phyloP scores from a whole-genome alignment of 495 filamentous ascomycete species.

The Tuber umbilicatum region DNA sequence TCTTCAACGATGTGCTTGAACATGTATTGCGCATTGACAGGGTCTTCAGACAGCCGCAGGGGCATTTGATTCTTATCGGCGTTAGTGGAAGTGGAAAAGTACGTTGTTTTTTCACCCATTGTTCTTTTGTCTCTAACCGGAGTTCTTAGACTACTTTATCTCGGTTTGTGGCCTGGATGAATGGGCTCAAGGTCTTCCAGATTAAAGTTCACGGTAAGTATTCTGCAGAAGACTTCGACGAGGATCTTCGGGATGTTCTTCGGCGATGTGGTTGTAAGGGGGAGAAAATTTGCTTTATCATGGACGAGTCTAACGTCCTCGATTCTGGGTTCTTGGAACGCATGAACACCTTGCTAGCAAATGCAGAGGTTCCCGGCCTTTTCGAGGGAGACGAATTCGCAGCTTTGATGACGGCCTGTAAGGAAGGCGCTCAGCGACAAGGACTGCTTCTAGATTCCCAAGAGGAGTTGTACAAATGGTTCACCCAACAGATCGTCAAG shows the following conservation, averaged over 20 bases:
- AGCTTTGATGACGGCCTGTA: slow-evolving; percentile 95
- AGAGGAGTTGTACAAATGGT: slow-evolving; percentile 99
- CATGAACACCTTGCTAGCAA: slow-evolving; percentile 97
- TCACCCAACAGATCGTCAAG: slow-evolving; percentile 97
- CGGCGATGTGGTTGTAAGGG: slow-evolving; percentile 93
- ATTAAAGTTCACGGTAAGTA: slow-evolving; percentile 99
- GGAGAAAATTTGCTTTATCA: slow-evolving; percentile 99
- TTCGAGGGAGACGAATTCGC: slow-evolving; percentile 97
- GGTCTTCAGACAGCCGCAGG: slow-evolving; percentile 96
- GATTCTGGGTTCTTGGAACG: slow-evolving; percentile 97
- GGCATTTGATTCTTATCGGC: slow-evolving; percentile 95
- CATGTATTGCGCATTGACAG: slow-evolving; percentile 96
- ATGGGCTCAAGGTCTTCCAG: slow-evolving; percentile 95
- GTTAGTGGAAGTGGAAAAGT: slow-evolving; percentile 91
- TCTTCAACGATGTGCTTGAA: slow-evolving; percentile 97
- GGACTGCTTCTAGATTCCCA: slow-evolving; percentile 90
- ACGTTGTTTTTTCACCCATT: slow-evolving; percentile 4
- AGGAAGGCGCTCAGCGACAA: slow-evolving; percentile 94
- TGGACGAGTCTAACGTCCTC: slow-evolving; percentile 98
- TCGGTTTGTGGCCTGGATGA: slow-evolving; percentile 99
- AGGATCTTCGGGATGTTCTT: slow-evolving; percentile 88
- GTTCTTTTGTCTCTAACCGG: slow-evolving; percentile 12
- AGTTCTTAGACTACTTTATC: slow-evolving; percentile 72
- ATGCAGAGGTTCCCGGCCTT: slow-evolving; percentile 93
- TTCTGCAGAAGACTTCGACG: slow-evolving; percentile 96